phyloP scores from a whole-genome alignment of 108 stramenopile genomes.

The Skeletonema grethae region DNA sequence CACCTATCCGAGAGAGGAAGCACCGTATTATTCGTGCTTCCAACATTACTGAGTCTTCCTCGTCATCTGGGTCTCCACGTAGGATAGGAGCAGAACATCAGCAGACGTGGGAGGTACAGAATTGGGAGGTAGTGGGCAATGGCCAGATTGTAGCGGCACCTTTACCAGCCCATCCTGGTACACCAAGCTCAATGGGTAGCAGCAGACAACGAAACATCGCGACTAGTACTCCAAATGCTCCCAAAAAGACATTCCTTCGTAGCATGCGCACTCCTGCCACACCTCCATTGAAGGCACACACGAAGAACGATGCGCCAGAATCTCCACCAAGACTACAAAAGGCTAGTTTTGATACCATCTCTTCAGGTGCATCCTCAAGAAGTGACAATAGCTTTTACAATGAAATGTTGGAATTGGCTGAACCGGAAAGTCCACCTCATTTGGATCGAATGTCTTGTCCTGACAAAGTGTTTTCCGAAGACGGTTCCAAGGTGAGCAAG shows the following conservation, averaged over 20 bases:
- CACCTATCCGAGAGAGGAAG: conserved; percentile 8
- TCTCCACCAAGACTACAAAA: neutral
- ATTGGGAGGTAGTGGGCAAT: neutral
- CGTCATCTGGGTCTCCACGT: neutral
- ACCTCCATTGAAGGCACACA: neutral
- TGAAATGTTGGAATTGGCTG: neutral
- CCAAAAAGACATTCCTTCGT: neutral
- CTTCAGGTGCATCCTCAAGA: neutral
- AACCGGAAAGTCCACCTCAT: neutral
- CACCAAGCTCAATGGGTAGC: neutral
- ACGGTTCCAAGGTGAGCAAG: neutral
- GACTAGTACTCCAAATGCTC: neutral
- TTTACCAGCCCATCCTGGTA: neutral
- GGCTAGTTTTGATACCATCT: neutral
- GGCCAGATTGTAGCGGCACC: neutral
- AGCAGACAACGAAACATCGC: neutral
- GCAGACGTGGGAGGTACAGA: neutral
- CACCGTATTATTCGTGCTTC: neutral
- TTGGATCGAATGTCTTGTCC: neutral
- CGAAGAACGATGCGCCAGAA: neutral
- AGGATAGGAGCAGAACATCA: neutral
- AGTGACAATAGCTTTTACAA: conserved; percentile 1
- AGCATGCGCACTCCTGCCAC: neutral
- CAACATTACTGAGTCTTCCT: neutral
- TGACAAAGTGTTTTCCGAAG: neutral